Evolutionary conservation across 441 rosid genomes (phyloP).

Genomic region (Flueggea neowawraea): DNA sequence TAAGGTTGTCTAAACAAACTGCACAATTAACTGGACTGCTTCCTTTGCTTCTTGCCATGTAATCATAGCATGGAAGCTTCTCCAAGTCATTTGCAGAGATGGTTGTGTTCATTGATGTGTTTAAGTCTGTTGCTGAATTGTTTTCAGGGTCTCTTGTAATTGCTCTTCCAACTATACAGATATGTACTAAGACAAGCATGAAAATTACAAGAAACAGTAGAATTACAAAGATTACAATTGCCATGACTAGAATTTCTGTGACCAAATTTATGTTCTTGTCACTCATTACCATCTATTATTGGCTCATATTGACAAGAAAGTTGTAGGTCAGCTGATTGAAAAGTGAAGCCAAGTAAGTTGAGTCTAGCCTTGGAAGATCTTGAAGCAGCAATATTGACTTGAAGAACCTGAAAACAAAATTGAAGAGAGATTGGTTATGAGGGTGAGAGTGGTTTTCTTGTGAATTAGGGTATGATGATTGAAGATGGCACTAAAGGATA

Average conservation of each 20-base stretch:
- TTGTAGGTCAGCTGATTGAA: no score
- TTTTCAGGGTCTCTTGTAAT: constrained; percentile 17
- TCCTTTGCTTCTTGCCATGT: constrained; percentile 20
- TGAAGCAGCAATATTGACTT: no score
- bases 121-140: constrained; percentile 4
- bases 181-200: constrained; percentile 34
- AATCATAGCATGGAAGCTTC: constrained; percentile 47
- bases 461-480: no score
- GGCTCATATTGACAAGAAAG: no score
- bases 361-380: no score
- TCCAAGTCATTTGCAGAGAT: constrained; percentile 38
- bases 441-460: no score
- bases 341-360: no score
- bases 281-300: no score
- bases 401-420: no score
- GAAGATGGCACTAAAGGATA: no score
- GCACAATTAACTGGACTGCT: constrained; percentile 44
- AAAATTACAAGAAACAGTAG: constrained; percentile 38
- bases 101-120: constrained; percentile 1
- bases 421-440: no score
- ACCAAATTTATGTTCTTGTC: neutral
- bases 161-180: constrained; percentile 38
- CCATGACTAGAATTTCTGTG: constrained; percentile 21
- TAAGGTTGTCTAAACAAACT: constrained; percentile 53
- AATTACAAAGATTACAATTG: constrained; percentile 30